Base-by-base conservation (phyloP, 768 basidiomycete genomes). In the Termitomyces sp. region DNA sequence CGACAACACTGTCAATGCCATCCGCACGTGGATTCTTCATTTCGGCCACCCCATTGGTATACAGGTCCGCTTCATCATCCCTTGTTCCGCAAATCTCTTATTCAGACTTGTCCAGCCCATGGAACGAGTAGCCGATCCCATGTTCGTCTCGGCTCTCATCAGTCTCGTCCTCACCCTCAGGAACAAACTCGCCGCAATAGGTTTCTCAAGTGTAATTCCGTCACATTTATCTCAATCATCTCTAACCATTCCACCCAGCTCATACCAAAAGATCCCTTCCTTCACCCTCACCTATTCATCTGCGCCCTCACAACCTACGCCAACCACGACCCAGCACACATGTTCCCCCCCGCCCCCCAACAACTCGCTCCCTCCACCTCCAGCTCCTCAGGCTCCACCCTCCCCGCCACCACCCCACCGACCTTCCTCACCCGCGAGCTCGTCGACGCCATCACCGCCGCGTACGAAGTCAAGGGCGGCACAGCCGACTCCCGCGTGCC, bases 191-290 rank as follows among this genome's bases (percentile, higher is more conserved):
- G 76, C 81, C 21, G 77, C 79, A 25, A 71, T 88, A 23, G 81
- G 81, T 14, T 73, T 75, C 64, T 66, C 66, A 7, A 71, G 76
- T 52, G 76, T 76, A 66, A 37, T 72, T n/a, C n/a, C 21, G 7
- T 27, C 48, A 42, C 43, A 46, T 51, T 25, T 52, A 40, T 47
- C 34, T 17, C 11, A 17, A 28, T 23, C 19, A 44, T 25, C 25
- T 57, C 42, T 54, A 7, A 52, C 10, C 39, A 17, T 11, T 27
- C 19, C 42, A 58, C 34, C 19, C 53, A 71, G 65, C 57, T 68
- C 45, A 72, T 85, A 37, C 86, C 90, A 2, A 86, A 85, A 67
- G 91, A 93, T 67, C 91, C 91, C 1, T 91, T 94, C 64, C 72
- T 89, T 44, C 80, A 89, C 55, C 88, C 89, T 0, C 67, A 79